Base-by-base conservation (phyloP, 1,139 yeast species). In the Taphrina confusa region DNA sequence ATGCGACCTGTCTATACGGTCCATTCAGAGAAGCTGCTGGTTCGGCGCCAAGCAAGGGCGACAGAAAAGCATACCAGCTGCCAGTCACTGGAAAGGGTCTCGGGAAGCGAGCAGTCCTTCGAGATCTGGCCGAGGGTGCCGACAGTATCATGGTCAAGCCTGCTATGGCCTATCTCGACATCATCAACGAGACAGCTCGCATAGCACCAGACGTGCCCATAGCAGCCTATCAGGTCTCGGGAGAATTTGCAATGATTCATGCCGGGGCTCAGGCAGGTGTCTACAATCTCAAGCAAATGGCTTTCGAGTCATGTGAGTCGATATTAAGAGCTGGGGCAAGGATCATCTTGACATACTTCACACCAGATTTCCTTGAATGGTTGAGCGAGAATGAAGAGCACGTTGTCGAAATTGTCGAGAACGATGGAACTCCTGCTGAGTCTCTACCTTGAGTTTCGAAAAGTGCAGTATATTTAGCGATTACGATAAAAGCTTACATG, bases 11-110 rank as follows among this genome's bases (percentile, higher is more conserved):
- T 64, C 76, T 94, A 60, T 92, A 94, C 71, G 99, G 99, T 0
- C 99, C 99, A 2, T 92, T 92, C 77, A 80, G 99, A 72, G 98
- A 92, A 67, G 97, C 97, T 34, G 98, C 97, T 4, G 95, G 95
- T 36, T 85, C 95, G 58, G 79, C 84, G 3, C 98, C 98, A 11
- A 80, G 89, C 28, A 80, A 82, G 62, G 99, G 99, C 57, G 97
- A 92, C 73, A 82, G 99, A 71, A 87, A 84, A 72, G 82, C 89
- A 63, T 94, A 92, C 74, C 99, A 92, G 74, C 79, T 92, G 64
- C 99, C 99, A 11, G 82, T 92, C 1, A 94, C 90, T 20, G 97
- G 95, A 37, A 80, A 88, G 46, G 98, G 98, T 0, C 80, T 92
- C 63, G 98, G 98, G 14, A 85, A 95, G 69, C 78, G 99, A 66